phyloP scores from a whole-genome alignment of 2,329 filamentous ascomycete genomes.

The Ilyonectria destructans region DNA sequence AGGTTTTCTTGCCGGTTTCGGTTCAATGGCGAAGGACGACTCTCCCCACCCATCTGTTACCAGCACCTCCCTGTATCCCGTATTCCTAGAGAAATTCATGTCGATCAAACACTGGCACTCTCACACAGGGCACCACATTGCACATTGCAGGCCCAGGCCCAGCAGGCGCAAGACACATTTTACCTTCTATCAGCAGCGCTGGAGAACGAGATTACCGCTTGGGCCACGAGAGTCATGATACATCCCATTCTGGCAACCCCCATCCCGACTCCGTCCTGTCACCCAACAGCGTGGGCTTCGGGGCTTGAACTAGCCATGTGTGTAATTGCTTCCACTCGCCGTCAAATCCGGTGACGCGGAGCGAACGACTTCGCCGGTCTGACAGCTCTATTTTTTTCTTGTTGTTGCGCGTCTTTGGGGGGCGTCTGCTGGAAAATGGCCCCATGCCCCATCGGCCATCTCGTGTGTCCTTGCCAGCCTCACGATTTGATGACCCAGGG shows the following conservation, averaged over 20 bases:
- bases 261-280: neutral
- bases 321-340: neutral
- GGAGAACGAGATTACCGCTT: constrained; percentile 1
- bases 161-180: neutral
- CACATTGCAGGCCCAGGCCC: neutral
- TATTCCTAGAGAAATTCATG: constrained; percentile 1
- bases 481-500: constrained; percentile 18
- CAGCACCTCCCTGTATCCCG: constrained; percentile 11
- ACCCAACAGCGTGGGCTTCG: neutral
- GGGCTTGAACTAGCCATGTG: neutral
- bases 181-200: neutral
- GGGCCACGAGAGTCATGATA: neutral
- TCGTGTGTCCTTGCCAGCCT: constrained; percentile 30
- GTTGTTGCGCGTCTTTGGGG: constrained; percentile 23
- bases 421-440: constrained; percentile 24
- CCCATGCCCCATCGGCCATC: constrained; percentile 35
- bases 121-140: neutral
- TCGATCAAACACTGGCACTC: constrained; percentile 7
- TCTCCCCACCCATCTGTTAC: constrained; percentile 6
- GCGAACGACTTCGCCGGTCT: neutral
- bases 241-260: constrained; percentile 6
- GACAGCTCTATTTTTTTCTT: constrained; percentile 2
- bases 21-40: neutral
- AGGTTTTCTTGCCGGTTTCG: neutral
- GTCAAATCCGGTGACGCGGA: constrained; percentile 4